Base-by-base conservation (phyloP, 768 basidiomycete genomes). In the Rickenella mellea region DNA sequence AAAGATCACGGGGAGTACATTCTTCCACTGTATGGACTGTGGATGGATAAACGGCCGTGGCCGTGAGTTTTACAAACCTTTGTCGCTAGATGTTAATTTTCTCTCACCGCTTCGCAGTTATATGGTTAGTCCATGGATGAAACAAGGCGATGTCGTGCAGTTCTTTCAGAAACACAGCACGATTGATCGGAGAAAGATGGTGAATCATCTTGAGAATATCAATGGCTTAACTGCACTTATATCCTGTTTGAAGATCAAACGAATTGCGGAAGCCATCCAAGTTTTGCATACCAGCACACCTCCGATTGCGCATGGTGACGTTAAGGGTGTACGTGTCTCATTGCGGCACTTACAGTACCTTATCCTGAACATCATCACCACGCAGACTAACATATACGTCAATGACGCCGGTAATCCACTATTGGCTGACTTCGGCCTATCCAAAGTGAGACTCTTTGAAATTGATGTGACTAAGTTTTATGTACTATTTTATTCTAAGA, bases 11-110 rank as follows among this genome's bases (percentile, higher is more conserved):
- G 76, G 17, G 60, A 57, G 31, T 64, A 74, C 39, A 71, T 76
- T 37, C 62, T 78, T 2, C 76, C 76, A 1, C 73, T 78, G 41
- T 77, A 73, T 47, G 76, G 76, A 1, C 75, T 71, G 47, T 70
- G 71, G 41, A 69, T 70, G 45, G 62, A 61, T 15, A 72, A 76
- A 45, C 72, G 73, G 0, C 76, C 75, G 12, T 76, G 70, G 42
- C 76, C 76, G 69, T 76, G 49, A 40, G 67, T 50, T 9, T 19
- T 42, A 25, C n/a, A n/a, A n/a, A n/a, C n/a, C n/a, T n/a, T n/a
- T n/a, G n/a, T n/a, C n/a, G n/a, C n/a, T n/a, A n/a, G n/a, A n/a
- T n/a, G n/a, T n/a, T 36, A 15, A 19, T 36, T 3, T 12, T 9
- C 7, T 19, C 15, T 17, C 24, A 11, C 12, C 11, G 33, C 24